Base-by-base conservation (phyloP, 768 basidiomycete genomes). In the Phlegmacium glaucopus region DNA sequence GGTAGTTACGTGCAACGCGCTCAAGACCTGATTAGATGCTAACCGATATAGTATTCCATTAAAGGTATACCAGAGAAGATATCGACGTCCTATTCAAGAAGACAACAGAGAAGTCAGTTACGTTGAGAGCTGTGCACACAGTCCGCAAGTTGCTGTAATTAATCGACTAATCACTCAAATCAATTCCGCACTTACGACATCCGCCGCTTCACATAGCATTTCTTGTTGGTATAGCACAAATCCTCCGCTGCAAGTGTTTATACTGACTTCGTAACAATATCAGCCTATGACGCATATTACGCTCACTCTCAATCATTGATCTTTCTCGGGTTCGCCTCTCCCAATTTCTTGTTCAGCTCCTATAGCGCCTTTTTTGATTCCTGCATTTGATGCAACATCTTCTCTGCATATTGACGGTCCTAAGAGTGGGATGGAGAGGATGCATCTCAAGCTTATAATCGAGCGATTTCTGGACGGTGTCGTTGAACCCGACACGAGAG, bases 1-100 rank as follows among this genome's bases (percentile, higher is more conserved):
- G 94, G 92, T 9, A 97, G 74, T 61, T 97, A 94, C 59, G 94
- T 95, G 66, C 96, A n/a, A n/a, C n/a, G n/a, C n/a, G n/a, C n/a
- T n/a, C n/a, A n/a, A n/a, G n/a, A n/a, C n/a, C n/a, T n/a, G n/a
- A n/a, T n/a, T n/a, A n/a, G n/a, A n/a, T n/a, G n/a, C n/a, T n/a
- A n/a, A n/a, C n/a, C n/a, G n/a, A n/a, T n/a, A n/a, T n/a, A n/a
- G n/a, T n/a, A n/a, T n/a, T n/a, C n/a, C n/a, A n/a, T n/a, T n/a
- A n/a, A n/a, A n/a, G n/a, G n/a, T n/a, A n/a, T 9, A 93, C 91
- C 66, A 96, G 94, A 2, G 93, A 95, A 26, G 90, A 92, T 91
- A 96, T 95, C 8, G 90, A 91, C 1, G 94, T 94, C 65, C 96
- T 94, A 60, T 97, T 94, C 11, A 96, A 67, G 58, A 95, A 94